A percentile compares a stretch with the other conserved stretches of the same genome.
Evolutionary conservation across 2,329 filamentous ascomycete species (phyloP).

Genomic region (Colletotrichum sp.): DNA sequence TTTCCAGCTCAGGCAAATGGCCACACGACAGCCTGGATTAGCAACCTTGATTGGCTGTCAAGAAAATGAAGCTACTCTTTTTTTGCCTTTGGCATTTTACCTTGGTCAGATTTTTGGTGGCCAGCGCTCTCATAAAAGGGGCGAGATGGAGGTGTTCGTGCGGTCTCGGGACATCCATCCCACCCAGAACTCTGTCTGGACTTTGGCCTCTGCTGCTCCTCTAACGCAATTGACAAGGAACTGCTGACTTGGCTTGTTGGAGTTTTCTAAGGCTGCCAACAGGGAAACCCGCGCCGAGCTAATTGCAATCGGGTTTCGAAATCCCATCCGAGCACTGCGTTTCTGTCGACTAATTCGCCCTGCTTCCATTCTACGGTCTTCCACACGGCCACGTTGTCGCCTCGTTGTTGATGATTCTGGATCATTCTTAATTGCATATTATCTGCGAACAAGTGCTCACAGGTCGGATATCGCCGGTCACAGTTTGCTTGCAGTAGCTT

Average conservation of each 20-base stretch:
- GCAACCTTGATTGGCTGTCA: background rate
- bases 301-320: constrained; percentile 15
- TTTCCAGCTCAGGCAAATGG: constrained; percentile 6
- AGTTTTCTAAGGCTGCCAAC: background rate
- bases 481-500: background rate
- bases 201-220: background rate
- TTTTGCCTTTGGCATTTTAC: background rate
- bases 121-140: background rate
- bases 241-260: background rate
- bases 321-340: constrained; percentile 6
- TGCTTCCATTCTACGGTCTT: background rate
- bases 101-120: background rate
- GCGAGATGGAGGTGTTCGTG: constrained; percentile 6
- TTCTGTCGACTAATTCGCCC: constrained; percentile 1
- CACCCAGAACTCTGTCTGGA: background rate
- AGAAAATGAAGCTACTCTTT: background rate
- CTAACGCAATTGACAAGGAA: background rate
- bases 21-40: constrained; percentile 6
- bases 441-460: background rate
- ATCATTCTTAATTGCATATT: background rate
- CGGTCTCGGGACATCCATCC: background rate
- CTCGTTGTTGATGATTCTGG: background rate
- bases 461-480: background rate
- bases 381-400: background rate
- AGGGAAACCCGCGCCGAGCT: constrained; percentile 6